Evolutionary conservation across 2,329 filamentous ascomycete genomes (phyloP).

Genomic region (Cladosporium halotolerans): DNA sequence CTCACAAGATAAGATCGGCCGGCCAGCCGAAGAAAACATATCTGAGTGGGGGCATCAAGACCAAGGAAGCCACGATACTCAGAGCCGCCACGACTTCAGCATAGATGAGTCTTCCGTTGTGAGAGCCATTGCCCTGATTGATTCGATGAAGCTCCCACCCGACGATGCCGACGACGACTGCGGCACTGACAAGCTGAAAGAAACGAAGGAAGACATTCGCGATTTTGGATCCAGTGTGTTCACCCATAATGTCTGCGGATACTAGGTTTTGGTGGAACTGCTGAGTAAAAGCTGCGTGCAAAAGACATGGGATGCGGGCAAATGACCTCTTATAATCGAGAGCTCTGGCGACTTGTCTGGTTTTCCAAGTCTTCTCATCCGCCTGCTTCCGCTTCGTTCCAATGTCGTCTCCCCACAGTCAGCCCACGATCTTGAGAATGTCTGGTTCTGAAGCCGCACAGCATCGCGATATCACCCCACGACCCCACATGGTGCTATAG

Average conservation of each 20-base stretch:
- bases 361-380: too few relatives aligned
- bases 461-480: too few relatives aligned
- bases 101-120: not conserved
- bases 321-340: too few relatives aligned
- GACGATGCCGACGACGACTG: not conserved
- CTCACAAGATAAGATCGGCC: not conserved
- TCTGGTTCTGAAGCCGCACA: too few relatives aligned
- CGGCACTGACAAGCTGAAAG: not conserved
- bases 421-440: too few relatives aligned
- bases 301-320: too few relatives aligned
- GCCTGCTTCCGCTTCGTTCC: too few relatives aligned
- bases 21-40: not conserved
- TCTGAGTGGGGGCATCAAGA: not conserved
- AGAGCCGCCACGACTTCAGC: not conserved
- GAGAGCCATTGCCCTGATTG: not conserved
- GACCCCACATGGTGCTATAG: too few relatives aligned
- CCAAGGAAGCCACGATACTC: not conserved
- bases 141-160: slow-evolving; percentile 1
- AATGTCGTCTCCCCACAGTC: too few relatives aligned
- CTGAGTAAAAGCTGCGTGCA: too few relatives aligned
- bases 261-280: too few relatives aligned
- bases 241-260: not conserved
- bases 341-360: too few relatives aligned
- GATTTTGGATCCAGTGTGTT: not conserved
- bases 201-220: not conserved